phyloP scores from a whole-genome alignment of 495 filamentous ascomycete genomes.

The Neurospora hispaniola region DNA sequence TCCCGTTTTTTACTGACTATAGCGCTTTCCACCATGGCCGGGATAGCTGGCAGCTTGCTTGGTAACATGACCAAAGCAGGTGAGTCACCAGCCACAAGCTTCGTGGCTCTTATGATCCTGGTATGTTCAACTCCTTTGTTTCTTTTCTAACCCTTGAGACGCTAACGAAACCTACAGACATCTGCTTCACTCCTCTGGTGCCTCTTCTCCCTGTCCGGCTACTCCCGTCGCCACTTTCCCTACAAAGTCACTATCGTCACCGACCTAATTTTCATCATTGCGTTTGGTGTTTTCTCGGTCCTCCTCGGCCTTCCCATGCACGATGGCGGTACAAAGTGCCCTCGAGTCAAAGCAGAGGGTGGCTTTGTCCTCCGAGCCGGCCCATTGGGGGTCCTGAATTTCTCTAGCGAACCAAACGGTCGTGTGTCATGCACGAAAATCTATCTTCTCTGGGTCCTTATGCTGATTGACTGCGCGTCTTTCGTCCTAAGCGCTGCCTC shows the following conservation, averaged over 20 bases:
- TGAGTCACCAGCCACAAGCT: constrained; percentile 54
- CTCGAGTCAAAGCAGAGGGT: neutral
- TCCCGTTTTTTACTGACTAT: neutral
- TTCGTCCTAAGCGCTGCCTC: neutral
- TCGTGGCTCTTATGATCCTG: constrained; percentile 61
- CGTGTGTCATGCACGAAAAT: neutral
- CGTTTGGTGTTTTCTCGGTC: constrained; percentile 58
- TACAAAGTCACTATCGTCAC: constrained; percentile 54
- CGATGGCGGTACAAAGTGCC: constrained; percentile 20
- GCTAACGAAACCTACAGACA: constrained; percentile 36
- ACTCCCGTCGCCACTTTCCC: constrained; percentile 62
- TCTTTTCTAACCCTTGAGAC: constrained; percentile 4
- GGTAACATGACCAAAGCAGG: constrained; percentile 51
- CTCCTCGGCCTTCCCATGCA: constrained; percentile 69
- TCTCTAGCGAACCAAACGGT: neutral
- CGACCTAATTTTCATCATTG: constrained; percentile 59
- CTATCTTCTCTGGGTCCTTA: neutral
- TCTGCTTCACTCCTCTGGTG: constrained; percentile 69
- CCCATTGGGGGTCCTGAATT: neutral
- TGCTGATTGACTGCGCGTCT: neutral
- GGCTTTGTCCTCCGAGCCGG: neutral
- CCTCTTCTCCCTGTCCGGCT: constrained; percentile 64
- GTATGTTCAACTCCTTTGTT: constrained; percentile 35
- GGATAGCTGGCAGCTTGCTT: constrained; percentile 71
- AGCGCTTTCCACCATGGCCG: constrained; percentile 59